These are phyloP conservation scores for Ceratobasidium sp. DNA, from an alignment of 1,284 basidiomycete species.

Conservation along the genomic window DNA sequence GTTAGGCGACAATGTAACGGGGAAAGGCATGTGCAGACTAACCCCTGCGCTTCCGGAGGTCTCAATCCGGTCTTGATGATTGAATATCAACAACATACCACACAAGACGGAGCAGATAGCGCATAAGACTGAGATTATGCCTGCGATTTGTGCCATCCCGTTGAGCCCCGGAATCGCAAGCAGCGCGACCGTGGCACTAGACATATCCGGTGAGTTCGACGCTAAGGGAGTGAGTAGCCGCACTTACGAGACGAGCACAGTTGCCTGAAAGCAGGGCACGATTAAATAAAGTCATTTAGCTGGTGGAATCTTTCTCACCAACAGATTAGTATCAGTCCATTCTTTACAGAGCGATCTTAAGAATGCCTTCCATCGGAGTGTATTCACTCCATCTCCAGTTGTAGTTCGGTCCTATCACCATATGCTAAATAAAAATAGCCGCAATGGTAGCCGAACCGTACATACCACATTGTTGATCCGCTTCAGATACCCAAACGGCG, in stretches of 20 bases:
- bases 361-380: conserved; percentile 7
- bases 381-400: conserved; percentile 11
- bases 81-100: conserved; percentile 19
- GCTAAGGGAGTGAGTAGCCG: neutral
- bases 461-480: conserved; percentile 31
- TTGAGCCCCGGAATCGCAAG: conserved; percentile 8
- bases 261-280: neutral
- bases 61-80: conserved; percentile 22
- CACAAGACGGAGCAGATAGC: conserved; percentile 20
- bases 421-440: too few relatives aligned
- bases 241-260: conserved; percentile 29
- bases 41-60: conserved; percentile 14
- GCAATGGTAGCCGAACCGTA: neutral
- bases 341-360: conserved; percentile 21
- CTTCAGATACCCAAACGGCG: conserved; percentile 4
- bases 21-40: neutral
- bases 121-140: neutral
- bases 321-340: conserved; percentile 21
- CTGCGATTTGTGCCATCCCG: neutral
- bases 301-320: neutral
- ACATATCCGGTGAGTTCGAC: neutral
- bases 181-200: conserved; percentile 8
- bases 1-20: neutral
- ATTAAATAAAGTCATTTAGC: neutral
- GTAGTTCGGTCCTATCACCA: conserved; percentile 6